Evolutionary conservation across 2,329 filamentous ascomycete genomes (phyloP).

Genomic region (Aspergillus novofumigatus): DNA sequence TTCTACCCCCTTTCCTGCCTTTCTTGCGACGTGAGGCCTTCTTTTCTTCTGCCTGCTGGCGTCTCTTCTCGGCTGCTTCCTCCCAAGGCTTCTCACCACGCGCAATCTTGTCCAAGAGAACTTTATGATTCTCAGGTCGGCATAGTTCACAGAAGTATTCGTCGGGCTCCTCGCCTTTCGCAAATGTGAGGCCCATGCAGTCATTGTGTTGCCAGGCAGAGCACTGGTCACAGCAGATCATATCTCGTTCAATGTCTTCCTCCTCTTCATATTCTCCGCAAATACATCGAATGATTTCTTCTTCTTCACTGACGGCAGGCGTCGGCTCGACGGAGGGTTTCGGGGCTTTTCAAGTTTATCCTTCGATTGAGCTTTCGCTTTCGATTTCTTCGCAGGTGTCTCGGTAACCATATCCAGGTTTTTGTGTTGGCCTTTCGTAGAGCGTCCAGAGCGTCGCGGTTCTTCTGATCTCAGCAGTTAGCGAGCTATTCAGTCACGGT

Average conservation of each 20-base stretch:
- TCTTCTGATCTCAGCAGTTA: slow-evolving; percentile 57
- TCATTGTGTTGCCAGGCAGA: slow-evolving; percentile 96
- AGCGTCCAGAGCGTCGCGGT: slow-evolving; percentile 87
- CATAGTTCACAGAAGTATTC: slow-evolving; percentile 93
- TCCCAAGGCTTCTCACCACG: slow-evolving; percentile 87
- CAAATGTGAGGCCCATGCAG: slow-evolving; percentile 82
- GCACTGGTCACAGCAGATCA: slow-evolving; percentile 94
- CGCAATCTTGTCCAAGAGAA: slow-evolving; percentile 71
- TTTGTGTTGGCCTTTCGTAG: slow-evolving; percentile 96
- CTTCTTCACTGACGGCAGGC: slow-evolving; percentile 43
- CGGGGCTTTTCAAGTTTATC: slow-evolving; percentile 41
- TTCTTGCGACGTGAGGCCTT: slow-evolving; percentile 57
- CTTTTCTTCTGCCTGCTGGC: slow-evolving; percentile 57
- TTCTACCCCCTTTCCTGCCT: slow-evolving; percentile 55
- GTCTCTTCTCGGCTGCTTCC: slow-evolving; percentile 58
- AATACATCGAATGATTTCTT: slow-evolving; percentile 85
- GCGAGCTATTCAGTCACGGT: slow-evolving; percentile 16
- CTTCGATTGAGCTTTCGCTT: slow-evolving; percentile 45
- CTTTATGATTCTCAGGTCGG: slow-evolving; percentile 75
- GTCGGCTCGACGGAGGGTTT: slow-evolving; percentile 48
- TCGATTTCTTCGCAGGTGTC: slow-evolving; percentile 44
- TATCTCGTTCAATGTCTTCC: slow-evolving; percentile 80
- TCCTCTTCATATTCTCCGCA: slow-evolving; percentile 84
- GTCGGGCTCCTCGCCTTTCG: slow-evolving; percentile 69
- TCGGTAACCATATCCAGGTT: slow-evolving; percentile 71